Evolutionary conservation across 805 yeast species (phyloP).

Genomic region (Lipomyces oligophaga): DNA sequence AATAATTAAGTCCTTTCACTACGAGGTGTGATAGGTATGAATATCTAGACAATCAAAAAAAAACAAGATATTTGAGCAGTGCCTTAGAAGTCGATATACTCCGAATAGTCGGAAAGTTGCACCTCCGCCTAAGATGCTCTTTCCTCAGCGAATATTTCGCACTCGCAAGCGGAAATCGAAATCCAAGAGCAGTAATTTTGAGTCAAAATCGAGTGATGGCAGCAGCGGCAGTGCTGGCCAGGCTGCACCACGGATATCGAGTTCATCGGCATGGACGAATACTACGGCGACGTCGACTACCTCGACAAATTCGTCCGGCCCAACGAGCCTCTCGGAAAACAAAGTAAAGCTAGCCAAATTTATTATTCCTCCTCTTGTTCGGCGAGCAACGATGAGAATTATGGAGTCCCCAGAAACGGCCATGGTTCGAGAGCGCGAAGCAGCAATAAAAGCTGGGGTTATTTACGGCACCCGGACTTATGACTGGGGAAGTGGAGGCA

Average conservation of each 20-base stretch:
- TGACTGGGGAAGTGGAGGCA: constrained; percentile 44
- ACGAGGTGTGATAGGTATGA: too few relatives aligned
- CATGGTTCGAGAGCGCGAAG: constrained; percentile 8
- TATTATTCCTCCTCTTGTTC: constrained; percentile 2
- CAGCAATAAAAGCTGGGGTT: constrained; percentile 28
- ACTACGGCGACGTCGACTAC: neutral
- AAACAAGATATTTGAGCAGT: too few relatives aligned
- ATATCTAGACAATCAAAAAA: too few relatives aligned
- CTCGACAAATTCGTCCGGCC: neutral
- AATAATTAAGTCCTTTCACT: too few relatives aligned
- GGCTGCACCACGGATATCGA: neutral
- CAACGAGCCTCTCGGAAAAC: too few relatives aligned
- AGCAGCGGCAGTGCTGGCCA: neutral
- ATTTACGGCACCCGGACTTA: constrained; percentile 50
- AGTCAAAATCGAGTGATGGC: too few relatives aligned
- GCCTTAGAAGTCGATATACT: too few relatives aligned
- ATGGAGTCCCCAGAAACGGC: constrained; percentile 11
- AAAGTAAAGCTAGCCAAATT: neutral
- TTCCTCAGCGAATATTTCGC: too few relatives aligned
- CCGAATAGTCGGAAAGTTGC: too few relatives aligned
- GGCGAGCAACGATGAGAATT: constrained; percentile 6
- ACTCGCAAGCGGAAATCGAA: too few relatives aligned
- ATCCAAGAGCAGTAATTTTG: too few relatives aligned
- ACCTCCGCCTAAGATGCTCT: too few relatives aligned
- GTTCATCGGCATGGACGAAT: neutral